A percentile compares a stretch with the other conserved stretches of the same genome.
Evolutionary conservation across 2,329 filamentous ascomycete species (phyloP).

Genomic region (Talaromyces albobiverticillius): DNA sequence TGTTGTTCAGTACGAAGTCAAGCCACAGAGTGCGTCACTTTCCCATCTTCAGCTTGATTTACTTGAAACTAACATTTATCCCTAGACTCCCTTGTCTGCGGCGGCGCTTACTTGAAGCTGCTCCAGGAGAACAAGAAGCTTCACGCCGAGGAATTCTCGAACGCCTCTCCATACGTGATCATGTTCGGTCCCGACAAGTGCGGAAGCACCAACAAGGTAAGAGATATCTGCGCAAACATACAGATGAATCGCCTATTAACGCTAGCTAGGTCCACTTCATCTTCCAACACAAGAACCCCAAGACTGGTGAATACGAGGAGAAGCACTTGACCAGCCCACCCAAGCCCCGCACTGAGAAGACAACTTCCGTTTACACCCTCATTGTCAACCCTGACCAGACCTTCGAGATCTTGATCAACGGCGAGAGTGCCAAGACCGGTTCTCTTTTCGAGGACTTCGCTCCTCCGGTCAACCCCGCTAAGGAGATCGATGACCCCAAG

Average conservation of each 20-base stretch:
- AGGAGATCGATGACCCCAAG: constrained; percentile 92
- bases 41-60: background rate
- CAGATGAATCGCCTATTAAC: constrained; percentile 2
- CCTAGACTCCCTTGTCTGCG: constrained; percentile 88
- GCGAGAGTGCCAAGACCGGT: constrained; percentile 81
- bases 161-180: constrained; percentile 95
- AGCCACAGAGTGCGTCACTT: constrained; percentile 80
- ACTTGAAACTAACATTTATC: constrained; percentile 31
- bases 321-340: constrained; percentile 90
- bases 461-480: constrained; percentile 86
- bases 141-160: constrained; percentile 96
- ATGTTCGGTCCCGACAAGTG: constrained; percentile 99
- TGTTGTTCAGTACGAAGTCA: constrained; percentile 98
- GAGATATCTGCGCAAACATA: constrained; percentile 10
- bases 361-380: constrained; percentile 91
- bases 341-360: constrained; percentile 83
- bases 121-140: constrained; percentile 96
- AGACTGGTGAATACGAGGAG: constrained; percentile 99
- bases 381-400: constrained; percentile 97
- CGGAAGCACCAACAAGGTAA: constrained; percentile 95
- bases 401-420: constrained; percentile 88
- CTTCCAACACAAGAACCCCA: constrained; percentile 99
- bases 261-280: constrained; percentile 72
- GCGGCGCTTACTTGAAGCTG: constrained; percentile 98
- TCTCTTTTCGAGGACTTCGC: constrained; percentile 91